These are phyloP conservation scores for Botrytis medusae DNA, from an alignment of 2,329 filamentous ascomycete genomes.

Conservation along the genomic window DNA sequence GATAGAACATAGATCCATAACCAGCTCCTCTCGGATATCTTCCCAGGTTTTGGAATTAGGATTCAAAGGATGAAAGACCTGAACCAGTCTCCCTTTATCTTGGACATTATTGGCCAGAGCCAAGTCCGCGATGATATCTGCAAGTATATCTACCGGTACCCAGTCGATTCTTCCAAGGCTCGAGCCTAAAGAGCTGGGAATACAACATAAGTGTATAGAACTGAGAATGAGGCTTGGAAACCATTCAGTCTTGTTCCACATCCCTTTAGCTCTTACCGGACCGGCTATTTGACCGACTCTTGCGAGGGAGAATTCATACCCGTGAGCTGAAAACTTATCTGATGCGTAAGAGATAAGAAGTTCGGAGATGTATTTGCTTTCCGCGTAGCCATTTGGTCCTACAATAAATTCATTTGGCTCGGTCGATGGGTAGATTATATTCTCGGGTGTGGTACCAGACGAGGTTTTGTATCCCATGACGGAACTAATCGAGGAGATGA, in stretches of 20 bases:
- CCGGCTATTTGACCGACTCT: conserved; percentile 51
- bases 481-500: conserved; percentile 35
- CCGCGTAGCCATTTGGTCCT: conserved; percentile 31
- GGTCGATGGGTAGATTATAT: background rate
- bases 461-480: conserved; percentile 34
- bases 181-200: background rate
- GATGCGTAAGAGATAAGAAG: conserved; percentile 46
- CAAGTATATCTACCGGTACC: conserved; percentile 8
- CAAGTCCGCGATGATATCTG: background rate
- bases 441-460: conserved; percentile 29
- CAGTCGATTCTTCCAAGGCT: conserved; percentile 2
- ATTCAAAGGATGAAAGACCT: background rate
- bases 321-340: conserved; percentile 41
- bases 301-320: conserved; percentile 39
- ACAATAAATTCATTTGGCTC: conserved; percentile 4
- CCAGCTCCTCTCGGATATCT: background rate
- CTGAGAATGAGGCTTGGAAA: conserved; percentile 11
- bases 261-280: background rate
- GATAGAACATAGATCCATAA: background rate
- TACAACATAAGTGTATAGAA: background rate
- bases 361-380: conserved; percentile 34
- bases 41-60: background rate
- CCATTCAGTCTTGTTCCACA: conserved; percentile 9
- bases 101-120: background rate
- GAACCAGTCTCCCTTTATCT: background rate